Percentiles rank a stretch among this genome's conserved stretches.
These are phyloP conservation scores for Epithele typhae DNA, from an alignment of 768 basidiomycete species.

Conservation along the genomic window DNA sequence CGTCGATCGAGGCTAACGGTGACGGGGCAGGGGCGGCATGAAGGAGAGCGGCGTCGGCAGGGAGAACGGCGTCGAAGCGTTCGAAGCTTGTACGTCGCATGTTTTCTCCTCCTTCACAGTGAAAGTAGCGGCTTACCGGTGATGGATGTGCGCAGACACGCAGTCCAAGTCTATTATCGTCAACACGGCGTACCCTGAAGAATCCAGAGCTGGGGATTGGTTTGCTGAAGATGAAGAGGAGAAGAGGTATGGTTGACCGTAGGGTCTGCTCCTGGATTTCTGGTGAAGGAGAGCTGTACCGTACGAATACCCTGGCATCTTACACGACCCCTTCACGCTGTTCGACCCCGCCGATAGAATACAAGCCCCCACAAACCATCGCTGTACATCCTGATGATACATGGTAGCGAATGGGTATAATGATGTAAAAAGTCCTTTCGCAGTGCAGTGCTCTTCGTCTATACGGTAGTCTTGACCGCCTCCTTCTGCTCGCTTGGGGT, in stretches of 20 bases:
- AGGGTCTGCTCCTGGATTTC: too few species aligned
- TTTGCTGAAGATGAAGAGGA: slow-evolving; percentile 53
- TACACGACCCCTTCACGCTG: too few species aligned
- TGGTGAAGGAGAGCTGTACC: too few species aligned
- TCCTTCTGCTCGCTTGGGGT: slow-evolving; percentile 23
- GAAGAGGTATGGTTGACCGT: slow-evolving; percentile 58
- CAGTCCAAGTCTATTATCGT: slow-evolving; percentile 82
- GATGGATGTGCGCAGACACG: slow-evolving; percentile 46
- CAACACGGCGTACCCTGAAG: slow-evolving; percentile 61
- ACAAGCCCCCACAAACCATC: too few species aligned
- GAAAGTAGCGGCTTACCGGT: background rate
- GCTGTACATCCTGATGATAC: slow-evolving; percentile 4
- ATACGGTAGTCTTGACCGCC: slow-evolving; percentile 30
- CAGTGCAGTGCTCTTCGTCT: background rate
- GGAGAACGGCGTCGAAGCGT: slow-evolving; percentile 82
- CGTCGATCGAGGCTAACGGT: background rate
- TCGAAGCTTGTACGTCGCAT: slow-evolving; percentile 61
- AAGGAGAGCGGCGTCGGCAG: slow-evolving; percentile 85
- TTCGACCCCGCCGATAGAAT: too few species aligned
- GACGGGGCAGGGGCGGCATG: slow-evolving; percentile 69
- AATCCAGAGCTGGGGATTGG: slow-evolving; percentile 69
- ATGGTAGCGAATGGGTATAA: slow-evolving; percentile 7
- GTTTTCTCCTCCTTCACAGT: background rate
- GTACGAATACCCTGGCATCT: too few species aligned
- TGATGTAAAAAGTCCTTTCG: background rate